Base-by-base conservation (phyloP, 768 basidiomycete species). In the Pleurotus salmoneostramineus region DNA sequence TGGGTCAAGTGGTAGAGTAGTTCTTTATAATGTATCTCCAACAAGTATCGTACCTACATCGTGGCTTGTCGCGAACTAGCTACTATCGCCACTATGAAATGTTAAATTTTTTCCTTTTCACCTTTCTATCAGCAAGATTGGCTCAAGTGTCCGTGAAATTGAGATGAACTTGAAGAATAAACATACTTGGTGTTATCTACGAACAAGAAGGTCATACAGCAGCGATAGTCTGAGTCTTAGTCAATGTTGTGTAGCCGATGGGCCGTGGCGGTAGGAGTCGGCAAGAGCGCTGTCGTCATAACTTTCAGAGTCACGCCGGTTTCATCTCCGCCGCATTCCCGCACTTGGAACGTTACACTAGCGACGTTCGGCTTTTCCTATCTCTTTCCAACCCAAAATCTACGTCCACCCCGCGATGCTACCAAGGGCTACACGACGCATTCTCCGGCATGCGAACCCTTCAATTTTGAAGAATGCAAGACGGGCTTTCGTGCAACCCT, bases 401-500 rank as follows among this genome's bases (percentile, higher is more conserved):
- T 33, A 50, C 54, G 59, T 60, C 48, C 32, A 50, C 54, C 51
- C 47, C 40, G 66, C 61, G 66, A 89, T 89, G 87, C 64, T 88
- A 58, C 81, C 84, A 52, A 83, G 81, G 69, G 61, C 85, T 59
- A 76, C 83, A 14, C 71, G 75, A 52, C 69, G 68, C 57, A 69
- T 74, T 57, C 64, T 73, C 51, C 71, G 74, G 50, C 71, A 71
- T 56, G 58, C 71, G 32, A 65, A 69, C 8, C 58, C 70, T 3
- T 33, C 21, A 12, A 57, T 68, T 12, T 64, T 63, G 15, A 62
- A 61, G 11, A 69, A 65, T 49, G 66, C 74, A 44, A 77, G 77
- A 61, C 78, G 92, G 61, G 71, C 79, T 4, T 87, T 91, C 61
- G 90, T 93, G 37, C 90, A 92, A 65, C 91, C 91, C 11, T 91